Evolutionary conservation across 1,139 yeast species (phyloP).

Genomic region (Yamadazyma kanchanaburiensis): DNA sequence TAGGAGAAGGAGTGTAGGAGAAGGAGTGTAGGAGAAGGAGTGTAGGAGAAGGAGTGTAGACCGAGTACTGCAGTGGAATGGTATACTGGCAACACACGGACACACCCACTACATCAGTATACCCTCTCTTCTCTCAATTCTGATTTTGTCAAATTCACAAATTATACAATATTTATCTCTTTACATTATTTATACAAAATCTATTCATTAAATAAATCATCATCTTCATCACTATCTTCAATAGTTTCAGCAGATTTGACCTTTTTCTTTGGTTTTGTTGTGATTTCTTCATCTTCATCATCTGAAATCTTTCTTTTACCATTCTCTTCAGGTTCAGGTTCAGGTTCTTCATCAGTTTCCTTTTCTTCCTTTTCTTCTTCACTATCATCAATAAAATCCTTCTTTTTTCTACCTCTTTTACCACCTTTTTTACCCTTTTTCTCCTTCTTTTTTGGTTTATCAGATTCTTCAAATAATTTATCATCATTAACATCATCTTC

Average conservation of each 20-base stretch:
- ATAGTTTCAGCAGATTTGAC: conserved; percentile 33
- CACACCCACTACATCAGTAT: too few relatives aligned
- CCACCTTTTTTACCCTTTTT: conserved; percentile 11
- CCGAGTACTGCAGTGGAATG: too few relatives aligned
- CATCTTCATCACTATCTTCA: conserved; percentile 45
- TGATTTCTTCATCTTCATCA: conserved; percentile 19
- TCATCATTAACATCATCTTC: conserved; percentile 37
- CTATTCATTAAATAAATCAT: conserved; percentile 14
- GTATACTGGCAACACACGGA: too few relatives aligned
- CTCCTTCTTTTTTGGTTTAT: conserved; percentile 14
- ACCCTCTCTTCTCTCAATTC: too few relatives aligned
- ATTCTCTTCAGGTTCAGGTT: conserved; percentile 16
- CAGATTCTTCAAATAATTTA: conserved; percentile 28
- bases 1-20: too few relatives aligned
- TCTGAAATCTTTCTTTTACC: conserved; percentile 19
- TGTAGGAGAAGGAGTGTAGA: too few relatives aligned
- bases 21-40: too few relatives aligned
- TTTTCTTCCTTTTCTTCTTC: conserved; percentile 22
- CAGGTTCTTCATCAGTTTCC: conserved; percentile 20
- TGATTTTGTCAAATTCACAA: too few relatives aligned
- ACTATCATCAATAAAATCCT: conserved; percentile 30
- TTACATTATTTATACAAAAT: conserved; percentile 8
- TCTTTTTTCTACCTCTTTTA: conserved; percentile 17
- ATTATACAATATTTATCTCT: neutral
- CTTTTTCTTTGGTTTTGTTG: conserved; percentile 14